phyloP scores from a whole-genome alignment of 768 basidiomycete genomes.

The Xerocomus potaroensis region DNA sequence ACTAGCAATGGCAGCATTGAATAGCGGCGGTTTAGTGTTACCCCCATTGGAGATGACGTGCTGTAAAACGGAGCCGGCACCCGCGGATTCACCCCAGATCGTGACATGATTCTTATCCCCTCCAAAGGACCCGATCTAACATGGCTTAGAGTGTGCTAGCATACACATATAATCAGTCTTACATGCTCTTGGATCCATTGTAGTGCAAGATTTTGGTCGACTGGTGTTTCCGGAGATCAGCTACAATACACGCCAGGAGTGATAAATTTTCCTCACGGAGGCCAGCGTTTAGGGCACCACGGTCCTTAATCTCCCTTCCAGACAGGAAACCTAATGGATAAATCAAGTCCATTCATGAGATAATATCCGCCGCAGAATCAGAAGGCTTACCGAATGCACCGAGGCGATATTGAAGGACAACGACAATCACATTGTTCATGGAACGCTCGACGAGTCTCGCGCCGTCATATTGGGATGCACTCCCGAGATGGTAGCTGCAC shows the following conservation, averaged over 20 bases:
- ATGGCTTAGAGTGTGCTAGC: neutral
- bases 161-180: neutral
- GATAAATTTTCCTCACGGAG: slow-evolving; percentile 20
- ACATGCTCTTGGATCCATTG: slow-evolving; percentile 37
- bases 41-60: slow-evolving; percentile 33
- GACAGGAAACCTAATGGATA: slow-evolving; percentile 29
- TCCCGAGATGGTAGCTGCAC: slow-evolving; percentile 22
- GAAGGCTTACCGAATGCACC: slow-evolving; percentile 28
- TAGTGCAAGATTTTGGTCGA: slow-evolving; percentile 34
- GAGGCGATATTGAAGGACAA: slow-evolving; percentile 34
- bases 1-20: slow-evolving; percentile 31
- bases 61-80: slow-evolving; percentile 33
- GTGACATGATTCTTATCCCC: slow-evolving; percentile 32
- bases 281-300: slow-evolving; percentile 34
- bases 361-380: neutral
- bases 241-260: neutral
- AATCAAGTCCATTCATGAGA: neutral
- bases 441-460: slow-evolving; percentile 24
- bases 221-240: slow-evolving; percentile 8
- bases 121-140: slow-evolving; percentile 31
- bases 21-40: slow-evolving; percentile 30
- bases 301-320: slow-evolving; percentile 25
- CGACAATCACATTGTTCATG: slow-evolving; percentile 20
- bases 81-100: slow-evolving; percentile 35
- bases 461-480: slow-evolving; percentile 14